These are phyloP conservation scores for Laetiporus sulphureus DNA, from an alignment of 1,284 basidiomycete genomes.

Conservation along the genomic window DNA sequence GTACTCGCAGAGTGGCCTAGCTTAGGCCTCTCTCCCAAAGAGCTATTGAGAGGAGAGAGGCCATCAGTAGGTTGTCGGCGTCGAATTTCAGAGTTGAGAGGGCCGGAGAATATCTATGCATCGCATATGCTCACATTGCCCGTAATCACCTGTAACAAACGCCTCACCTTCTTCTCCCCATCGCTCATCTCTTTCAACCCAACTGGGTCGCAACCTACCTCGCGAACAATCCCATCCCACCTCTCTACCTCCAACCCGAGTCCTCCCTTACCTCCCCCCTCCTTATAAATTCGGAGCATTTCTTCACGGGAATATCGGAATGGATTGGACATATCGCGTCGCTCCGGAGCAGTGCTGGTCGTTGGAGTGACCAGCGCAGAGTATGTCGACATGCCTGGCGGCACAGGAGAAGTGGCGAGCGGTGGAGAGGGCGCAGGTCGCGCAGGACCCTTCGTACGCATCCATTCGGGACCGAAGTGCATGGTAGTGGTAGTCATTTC, in stretches of 20 bases:
- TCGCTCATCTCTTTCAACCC: slow-evolving; percentile 75
- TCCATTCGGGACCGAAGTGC: slow-evolving; percentile 88
- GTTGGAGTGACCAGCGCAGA: slow-evolving; percentile 69
- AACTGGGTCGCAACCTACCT: slow-evolving; percentile 66
- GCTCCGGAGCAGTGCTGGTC: slow-evolving; percentile 41
- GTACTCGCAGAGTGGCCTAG: slow-evolving; percentile 39
- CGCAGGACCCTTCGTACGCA: slow-evolving; percentile 63
- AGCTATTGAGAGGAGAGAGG: slow-evolving; percentile 48
- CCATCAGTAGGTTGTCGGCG: slow-evolving; percentile 73
- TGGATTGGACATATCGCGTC: slow-evolving; percentile 60
- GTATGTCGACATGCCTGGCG: slow-evolving; percentile 63
- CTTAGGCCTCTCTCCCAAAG: slow-evolving; percentile 51
- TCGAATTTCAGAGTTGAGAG: slow-evolving; percentile 76
- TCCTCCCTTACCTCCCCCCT: slow-evolving; percentile 65
- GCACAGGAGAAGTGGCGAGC: slow-evolving; percentile 33
- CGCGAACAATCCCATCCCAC: slow-evolving; percentile 81
- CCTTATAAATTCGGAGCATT: slow-evolving; percentile 78
- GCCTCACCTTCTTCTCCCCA: slow-evolving; percentile 78
- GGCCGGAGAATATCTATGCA: slow-evolving; percentile 59
- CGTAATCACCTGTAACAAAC: slow-evolving; percentile 1
- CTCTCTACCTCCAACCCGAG: slow-evolving; percentile 82
- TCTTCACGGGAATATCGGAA: slow-evolving; percentile 87
- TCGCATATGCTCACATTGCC: slow-evolving; percentile 12
- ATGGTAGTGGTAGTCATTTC: slow-evolving; percentile 71
- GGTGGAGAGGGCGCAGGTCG: slow-evolving; percentile 56